phyloP scores from a whole-genome alignment of 2,329 filamentous ascomycete species.

The Saccharata proteae region DNA sequence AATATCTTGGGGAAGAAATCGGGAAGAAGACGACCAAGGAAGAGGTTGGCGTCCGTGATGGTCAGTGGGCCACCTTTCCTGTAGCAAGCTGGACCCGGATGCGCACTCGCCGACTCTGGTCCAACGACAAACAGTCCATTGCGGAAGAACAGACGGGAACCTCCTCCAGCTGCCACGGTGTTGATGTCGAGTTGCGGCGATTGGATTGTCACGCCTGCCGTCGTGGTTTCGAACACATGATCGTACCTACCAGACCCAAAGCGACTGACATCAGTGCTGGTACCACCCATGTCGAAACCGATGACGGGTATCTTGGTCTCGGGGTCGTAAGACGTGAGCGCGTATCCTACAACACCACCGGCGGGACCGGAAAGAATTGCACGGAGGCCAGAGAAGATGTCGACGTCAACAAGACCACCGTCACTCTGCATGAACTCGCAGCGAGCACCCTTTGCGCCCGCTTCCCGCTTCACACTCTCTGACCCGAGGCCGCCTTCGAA shows the following conservation, averaged over 20 bases:
- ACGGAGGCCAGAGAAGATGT: conserved; percentile 70
- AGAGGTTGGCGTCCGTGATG: conserved; percentile 28
- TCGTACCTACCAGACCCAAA: conserved; percentile 36
- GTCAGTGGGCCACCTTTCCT: conserved; percentile 23
- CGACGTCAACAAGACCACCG: conserved; percentile 58
- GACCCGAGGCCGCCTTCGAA: conserved; percentile 72
- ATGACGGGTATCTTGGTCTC: conserved; percentile 76
- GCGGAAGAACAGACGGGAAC: conserved; percentile 71
- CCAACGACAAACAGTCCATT: conserved; percentile 87
- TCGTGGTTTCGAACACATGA: conserved; percentile 20
- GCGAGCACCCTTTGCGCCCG: conserved; percentile 55
- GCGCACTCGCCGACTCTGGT: conserved; percentile 45
- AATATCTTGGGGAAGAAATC: conserved; percentile 96
- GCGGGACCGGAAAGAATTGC: conserved; percentile 83
- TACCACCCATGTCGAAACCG: conserved; percentile 66
- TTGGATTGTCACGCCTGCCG: conserved; percentile 19
- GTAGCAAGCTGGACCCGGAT: conserved; percentile 23
- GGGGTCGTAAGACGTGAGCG: conserved; percentile 82
- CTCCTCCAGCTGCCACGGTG: conserved; percentile 44
- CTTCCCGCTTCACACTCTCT: conserved; percentile 56
- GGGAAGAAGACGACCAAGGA: conserved; percentile 70
- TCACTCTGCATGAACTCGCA: conserved; percentile 96
- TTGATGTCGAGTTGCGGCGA: conserved; percentile 21
- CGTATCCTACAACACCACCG: conserved; percentile 88
- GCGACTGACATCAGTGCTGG: conserved; percentile 21